These are phyloP conservation scores for Pyricularia pennisetigena DNA, from an alignment of 2,329 filamentous ascomycete species.

Conservation along the genomic window DNA sequence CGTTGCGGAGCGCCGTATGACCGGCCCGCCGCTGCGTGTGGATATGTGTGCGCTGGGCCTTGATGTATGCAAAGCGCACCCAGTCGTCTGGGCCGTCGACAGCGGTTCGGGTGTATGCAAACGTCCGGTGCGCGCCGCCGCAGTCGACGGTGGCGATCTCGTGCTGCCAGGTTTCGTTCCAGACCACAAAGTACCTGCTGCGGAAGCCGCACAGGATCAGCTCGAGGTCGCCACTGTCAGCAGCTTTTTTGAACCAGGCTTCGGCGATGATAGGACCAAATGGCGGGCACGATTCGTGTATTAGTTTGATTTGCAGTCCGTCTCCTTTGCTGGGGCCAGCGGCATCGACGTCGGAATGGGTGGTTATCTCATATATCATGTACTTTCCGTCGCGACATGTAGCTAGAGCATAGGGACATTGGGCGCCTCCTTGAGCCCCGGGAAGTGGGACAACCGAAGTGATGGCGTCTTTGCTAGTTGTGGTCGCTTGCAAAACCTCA, in stretches of 20 bases:
- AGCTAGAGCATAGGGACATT: conserved; percentile 45
- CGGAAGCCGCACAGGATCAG: conserved; percentile 74
- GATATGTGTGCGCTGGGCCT: conserved; percentile 46
- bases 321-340: not conserved
- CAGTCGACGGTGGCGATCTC: conserved; percentile 68
- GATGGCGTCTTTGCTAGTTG: conserved; percentile 37
- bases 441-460: conserved; percentile 51
- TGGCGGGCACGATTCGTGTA: conserved; percentile 60
- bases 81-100: conserved; percentile 16
- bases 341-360: not conserved
- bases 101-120: conserved; percentile 36
- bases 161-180: conserved; percentile 62
- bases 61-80: conserved; percentile 62
- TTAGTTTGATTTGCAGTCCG: conserved; percentile 26
- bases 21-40: conserved; percentile 27
- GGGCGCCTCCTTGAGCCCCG: conserved; percentile 11
- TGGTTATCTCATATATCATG: conserved; percentile 43
- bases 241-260: conserved; percentile 42
- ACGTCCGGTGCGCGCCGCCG: conserved; percentile 75
- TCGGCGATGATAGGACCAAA: conserved; percentile 72
- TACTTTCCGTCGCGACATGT: conserved; percentile 71
- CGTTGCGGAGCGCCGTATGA: conserved; percentile 46
- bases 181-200: conserved; percentile 69
- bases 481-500: not conserved
- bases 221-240: conserved; percentile 27